phyloP scores from a whole-genome alignment of 257 asterid species.

The Rubia yunnanensis region DNA sequence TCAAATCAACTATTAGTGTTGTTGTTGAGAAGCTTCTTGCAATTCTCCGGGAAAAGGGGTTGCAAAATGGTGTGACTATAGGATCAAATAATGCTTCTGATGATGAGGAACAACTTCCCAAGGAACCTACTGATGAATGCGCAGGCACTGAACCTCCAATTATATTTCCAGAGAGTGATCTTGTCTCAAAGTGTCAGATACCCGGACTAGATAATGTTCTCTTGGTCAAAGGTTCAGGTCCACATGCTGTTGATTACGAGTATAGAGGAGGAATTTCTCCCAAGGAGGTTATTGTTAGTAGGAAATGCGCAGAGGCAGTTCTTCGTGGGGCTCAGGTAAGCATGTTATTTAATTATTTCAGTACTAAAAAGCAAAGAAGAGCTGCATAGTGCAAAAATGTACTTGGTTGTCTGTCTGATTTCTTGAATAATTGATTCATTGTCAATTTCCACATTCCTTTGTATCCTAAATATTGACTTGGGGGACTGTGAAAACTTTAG shows the following conservation, averaged over 20 bases:
- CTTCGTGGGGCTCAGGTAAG: slow-evolving; percentile 98
- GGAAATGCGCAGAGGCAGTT: slow-evolving; percentile 99
- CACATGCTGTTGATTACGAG: slow-evolving; percentile 65
- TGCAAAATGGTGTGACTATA: slow-evolving; percentile 18
- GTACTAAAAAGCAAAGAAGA: background rate
- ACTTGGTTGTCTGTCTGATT: background rate
- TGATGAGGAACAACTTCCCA: slow-evolving; percentile 13
- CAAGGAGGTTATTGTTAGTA: slow-evolving; percentile 88
- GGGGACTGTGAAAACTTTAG: background rate
- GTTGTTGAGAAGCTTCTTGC: slow-evolving; percentile 59
- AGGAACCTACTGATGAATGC: slow-evolving; percentile 11
- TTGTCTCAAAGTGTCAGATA: slow-evolving; percentile 53
- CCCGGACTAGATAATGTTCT: slow-evolving; percentile 67
- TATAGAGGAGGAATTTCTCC: slow-evolving; percentile 45
- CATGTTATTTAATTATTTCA: background rate
- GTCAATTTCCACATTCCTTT: background rate
- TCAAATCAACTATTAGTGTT: slow-evolving; percentile 52
- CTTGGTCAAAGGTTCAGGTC: slow-evolving; percentile 81
- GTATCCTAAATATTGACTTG: background rate
- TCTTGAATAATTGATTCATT: background rate
- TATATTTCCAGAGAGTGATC: slow-evolving; percentile 10
- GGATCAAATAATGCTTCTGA: slow-evolving; percentile 16
- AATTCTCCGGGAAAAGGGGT: slow-evolving; percentile 39
- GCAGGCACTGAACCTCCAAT: slow-evolving; percentile 13
- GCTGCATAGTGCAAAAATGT: background rate